Base-by-base conservation (phyloP, 2,329 filamentous ascomycete genomes). In the Westerdykella sp. region DNA sequence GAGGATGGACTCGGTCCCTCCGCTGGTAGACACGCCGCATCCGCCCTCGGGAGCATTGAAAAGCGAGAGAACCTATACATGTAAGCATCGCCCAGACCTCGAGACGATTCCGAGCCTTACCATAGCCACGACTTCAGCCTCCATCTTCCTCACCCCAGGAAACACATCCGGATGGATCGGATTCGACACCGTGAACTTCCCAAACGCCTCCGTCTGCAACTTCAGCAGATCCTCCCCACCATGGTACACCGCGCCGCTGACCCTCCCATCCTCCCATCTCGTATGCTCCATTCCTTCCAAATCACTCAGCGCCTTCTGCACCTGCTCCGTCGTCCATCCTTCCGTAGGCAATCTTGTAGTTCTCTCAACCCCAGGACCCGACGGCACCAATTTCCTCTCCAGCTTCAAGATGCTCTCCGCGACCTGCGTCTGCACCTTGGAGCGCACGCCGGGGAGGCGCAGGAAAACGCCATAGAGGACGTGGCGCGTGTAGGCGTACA, bases 141-240 rank as follows among this genome's bases (percentile, higher is more conserved):
- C 93, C 93, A 98, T 98, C 79, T 98, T 98, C 59, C 93, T 78
- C 41, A 98, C 90, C 22, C 91, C 93, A 13, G 93, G 93, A 71
- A 98, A 98, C 35, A 98, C 91, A 70, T 98, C 93, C 6, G 93
- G 93, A 67, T 98, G 93, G 55, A 98, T 93, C 3, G 93, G 93
- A 67, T 98, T 98, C 32, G 89, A 80, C 23, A 98, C 93, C 40
- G 89, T 91, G 66, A 98, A 98, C 68, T 86, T 85, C 52, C 86
- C 85, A 74, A 91, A 97, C 0, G 93, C 91, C 65, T 96, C 87
- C 5, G 87, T 86, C 72, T 98, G 93, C 32, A 98, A 73, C 60
- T 84, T 80, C 47, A 93, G 70, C 55, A 98, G 71, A 36, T 85
- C 83, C 32, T 86, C 79, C 41, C 93, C 93, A 51, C 93, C 93